Percentiles rank a stretch among this genome's conserved stretches.
Conservation (phyloP, 257 asterid species). For the Ilex aquifolium region DNA sequence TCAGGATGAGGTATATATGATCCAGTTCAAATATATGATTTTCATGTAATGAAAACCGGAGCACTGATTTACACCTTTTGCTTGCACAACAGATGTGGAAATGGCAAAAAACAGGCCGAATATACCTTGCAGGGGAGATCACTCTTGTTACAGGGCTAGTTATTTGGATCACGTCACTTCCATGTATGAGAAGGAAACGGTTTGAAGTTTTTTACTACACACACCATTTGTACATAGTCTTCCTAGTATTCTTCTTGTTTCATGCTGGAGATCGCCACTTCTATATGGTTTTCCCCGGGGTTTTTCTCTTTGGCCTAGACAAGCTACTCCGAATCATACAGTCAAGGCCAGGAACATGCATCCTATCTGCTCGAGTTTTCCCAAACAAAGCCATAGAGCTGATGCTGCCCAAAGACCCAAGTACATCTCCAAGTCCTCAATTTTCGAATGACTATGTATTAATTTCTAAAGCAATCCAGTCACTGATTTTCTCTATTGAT, state of each 20-base stretch:
- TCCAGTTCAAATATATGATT: neutral
- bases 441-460: no score
- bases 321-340: constrained; percentile 57
- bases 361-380: constrained; percentile 62
- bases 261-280: constrained; percentile 92
- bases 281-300: constrained; percentile 69
- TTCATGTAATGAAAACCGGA: no score
- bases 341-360: constrained; percentile 64
- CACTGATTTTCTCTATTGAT: constrained; percentile 1
- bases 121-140: constrained; percentile 86
- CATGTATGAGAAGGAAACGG: constrained; percentile 61
- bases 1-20: constrained; percentile 55
- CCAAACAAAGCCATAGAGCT: constrained; percentile 71
- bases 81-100: constrained; percentile 62
- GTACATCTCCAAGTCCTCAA: constrained; percentile 24
- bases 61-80: neutral
- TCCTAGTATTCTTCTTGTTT: constrained; percentile 64
- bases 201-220: constrained; percentile 64
- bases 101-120: constrained; percentile 76
- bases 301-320: constrained; percentile 64
- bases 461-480: neutral
- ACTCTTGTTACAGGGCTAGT: constrained; percentile 43
- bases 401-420: constrained; percentile 73
- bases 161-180: constrained; percentile 71
- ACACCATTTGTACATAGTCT: constrained; percentile 66